phyloP scores from a whole-genome alignment of 2,329 filamentous ascomycete species.

The Aspergillus vadensis region DNA sequence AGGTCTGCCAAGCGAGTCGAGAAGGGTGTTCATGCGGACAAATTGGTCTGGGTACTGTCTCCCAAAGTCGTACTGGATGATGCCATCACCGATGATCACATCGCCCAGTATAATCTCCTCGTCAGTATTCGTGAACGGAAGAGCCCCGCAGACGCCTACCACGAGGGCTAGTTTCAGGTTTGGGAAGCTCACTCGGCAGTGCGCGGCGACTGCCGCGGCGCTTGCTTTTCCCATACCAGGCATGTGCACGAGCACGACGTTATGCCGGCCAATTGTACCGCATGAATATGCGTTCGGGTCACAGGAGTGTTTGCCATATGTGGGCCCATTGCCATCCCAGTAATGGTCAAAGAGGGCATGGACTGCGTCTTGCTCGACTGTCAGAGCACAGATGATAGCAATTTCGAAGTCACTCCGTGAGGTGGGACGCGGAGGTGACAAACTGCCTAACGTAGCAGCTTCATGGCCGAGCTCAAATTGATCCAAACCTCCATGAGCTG shows the following conservation, averaged over 20 bases:
- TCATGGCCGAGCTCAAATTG: not conserved
- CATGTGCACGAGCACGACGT: constrained; percentile 24
- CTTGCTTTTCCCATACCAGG: constrained; percentile 19
- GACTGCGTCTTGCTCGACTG: constrained; percentile 29
- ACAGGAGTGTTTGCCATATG: constrained; percentile 22
- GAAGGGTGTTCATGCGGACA: not conserved
- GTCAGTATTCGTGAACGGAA: constrained; percentile 26
- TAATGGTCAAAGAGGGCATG: constrained; percentile 25
- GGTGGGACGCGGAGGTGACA: too few species aligned
- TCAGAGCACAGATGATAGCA: constrained; percentile 36
- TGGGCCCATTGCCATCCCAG: constrained; percentile 21
- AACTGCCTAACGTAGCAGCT: not conserved
- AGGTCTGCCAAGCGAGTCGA: not conserved
- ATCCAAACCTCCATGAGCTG: not conserved
- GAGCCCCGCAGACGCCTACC: constrained; percentile 47
- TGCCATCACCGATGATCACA: constrained; percentile 16
- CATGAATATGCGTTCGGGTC: constrained; percentile 22
- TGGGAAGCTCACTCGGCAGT: constrained; percentile 38
- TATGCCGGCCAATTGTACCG: constrained; percentile 17
- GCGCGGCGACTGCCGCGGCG: constrained; percentile 26
- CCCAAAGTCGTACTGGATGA: not conserved
- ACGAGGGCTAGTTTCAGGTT: constrained; percentile 39
- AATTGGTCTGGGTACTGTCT: not conserved
- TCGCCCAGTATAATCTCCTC: constrained; percentile 34
- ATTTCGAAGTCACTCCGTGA: constrained; percentile 24